A percentile compares a stretch with the other conserved stretches of the same genome.
These are phyloP conservation scores for Triangularia verruculosa DNA, from an alignment of 2,329 filamentous ascomycete genomes.

Conservation along the genomic window DNA sequence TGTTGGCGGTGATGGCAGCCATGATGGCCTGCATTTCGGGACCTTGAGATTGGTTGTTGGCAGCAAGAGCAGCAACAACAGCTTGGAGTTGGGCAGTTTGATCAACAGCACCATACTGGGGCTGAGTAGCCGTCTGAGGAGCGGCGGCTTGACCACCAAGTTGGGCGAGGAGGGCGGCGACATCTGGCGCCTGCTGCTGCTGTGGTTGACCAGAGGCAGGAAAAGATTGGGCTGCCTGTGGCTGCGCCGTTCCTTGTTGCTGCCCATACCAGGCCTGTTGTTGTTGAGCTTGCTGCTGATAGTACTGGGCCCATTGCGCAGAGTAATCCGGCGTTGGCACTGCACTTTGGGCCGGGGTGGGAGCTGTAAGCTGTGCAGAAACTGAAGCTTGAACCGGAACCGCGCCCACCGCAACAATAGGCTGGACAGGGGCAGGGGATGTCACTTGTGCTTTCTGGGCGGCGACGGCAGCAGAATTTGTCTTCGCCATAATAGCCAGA, in stretches of 20 bases:
- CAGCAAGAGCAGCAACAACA: conserved; percentile 4
- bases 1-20: conserved; percentile 16
- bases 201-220: conserved; percentile 23
- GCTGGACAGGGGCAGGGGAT: background rate
- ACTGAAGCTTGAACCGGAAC: background rate
- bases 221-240: conserved; percentile 31
- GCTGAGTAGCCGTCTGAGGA: conserved; percentile 8
- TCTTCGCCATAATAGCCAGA: background rate
- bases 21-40: conserved; percentile 23
- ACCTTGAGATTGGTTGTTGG: conserved; percentile 11
- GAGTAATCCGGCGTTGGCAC: conserved; percentile 31
- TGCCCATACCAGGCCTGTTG: conserved; percentile 30
- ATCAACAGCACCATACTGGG: background rate
- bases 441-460: background rate
- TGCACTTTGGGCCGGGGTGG: conserved; percentile 20
- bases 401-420: background rate
- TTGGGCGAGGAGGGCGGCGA: conserved; percentile 22
- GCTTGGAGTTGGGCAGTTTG: conserved; percentile 2
- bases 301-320: conserved; percentile 40
- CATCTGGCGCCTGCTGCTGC: conserved; percentile 22
- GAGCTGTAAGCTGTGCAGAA: conserved; percentile 3
- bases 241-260: conserved; percentile 28
- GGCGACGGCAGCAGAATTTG: background rate
- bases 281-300: conserved; percentile 35
- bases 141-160: conserved; percentile 19